Percentiles rank a stretch among this genome's conserved stretches.
phyloP scores from a whole-genome alignment of 495 filamentous ascomycete genomes.

The Penicillium ucsense region DNA sequence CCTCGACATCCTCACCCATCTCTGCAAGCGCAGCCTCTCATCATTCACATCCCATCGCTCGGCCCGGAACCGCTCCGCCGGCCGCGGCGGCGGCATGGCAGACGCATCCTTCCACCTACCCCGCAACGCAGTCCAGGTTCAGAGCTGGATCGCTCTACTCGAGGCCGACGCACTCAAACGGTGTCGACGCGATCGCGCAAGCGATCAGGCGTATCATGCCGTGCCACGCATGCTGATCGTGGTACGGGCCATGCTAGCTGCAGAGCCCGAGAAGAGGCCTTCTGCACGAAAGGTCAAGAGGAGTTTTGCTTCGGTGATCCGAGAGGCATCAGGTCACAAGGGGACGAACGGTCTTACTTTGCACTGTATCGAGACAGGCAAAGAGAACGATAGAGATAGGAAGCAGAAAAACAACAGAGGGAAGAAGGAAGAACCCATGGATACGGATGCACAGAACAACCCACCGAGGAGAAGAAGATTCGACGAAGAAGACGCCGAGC shows the following conservation, averaged over 20 bases:
- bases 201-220: conserved; percentile 39
- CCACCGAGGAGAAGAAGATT: background rate
- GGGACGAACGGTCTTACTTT: background rate
- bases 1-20: conserved; percentile 69
- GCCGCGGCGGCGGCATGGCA: conserved; percentile 58
- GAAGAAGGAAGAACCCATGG: background rate
- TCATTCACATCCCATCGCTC: conserved; percentile 66
- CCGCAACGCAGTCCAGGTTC: conserved; percentile 64
- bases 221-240: conserved; percentile 33
- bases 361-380: conserved; percentile 7
- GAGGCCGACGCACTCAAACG: conserved; percentile 56
- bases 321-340: conserved; percentile 1
- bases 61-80: conserved; percentile 55
- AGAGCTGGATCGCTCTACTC: conserved; percentile 64
- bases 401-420: background rate
- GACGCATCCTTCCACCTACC: conserved; percentile 70
- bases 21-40: conserved; percentile 61
- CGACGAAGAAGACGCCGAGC: background rate
- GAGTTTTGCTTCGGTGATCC: conserved; percentile 12
- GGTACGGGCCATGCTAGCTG: conserved; percentile 35
- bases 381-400: background rate
- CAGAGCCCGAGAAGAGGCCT: conserved; percentile 28
- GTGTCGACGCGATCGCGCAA: conserved; percentile 18
- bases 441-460: background rate
- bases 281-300: conserved; percentile 22